Conservation (phyloP, 2,329 filamentous ascomycete species). For the Colletotrichum theobromicola region DNA sequence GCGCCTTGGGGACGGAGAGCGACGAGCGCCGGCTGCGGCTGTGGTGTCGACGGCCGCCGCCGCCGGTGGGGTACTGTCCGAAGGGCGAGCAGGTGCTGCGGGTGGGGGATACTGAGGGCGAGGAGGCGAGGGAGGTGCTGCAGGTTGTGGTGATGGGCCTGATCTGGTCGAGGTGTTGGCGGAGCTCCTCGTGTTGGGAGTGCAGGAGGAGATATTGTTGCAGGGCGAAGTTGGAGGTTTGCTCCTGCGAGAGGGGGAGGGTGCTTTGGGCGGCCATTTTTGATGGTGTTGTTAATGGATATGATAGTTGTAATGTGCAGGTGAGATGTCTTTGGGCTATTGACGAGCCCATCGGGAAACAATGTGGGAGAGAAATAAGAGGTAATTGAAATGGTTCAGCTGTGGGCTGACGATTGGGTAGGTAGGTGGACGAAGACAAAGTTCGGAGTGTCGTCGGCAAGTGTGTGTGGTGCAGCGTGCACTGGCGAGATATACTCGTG, state of each 20-base stretch:
- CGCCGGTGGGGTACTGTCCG: conserved; percentile 21
- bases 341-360: conserved; percentile 25
- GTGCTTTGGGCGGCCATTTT: conserved; percentile 15
- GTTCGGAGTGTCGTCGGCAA: not conserved
- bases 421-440: not conserved
- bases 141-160: conserved; percentile 42
- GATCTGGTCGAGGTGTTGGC: conserved; percentile 56
- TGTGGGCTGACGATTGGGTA: not conserved
- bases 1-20: conserved; percentile 24
- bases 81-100: conserved; percentile 53
- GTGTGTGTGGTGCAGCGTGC: not conserved
- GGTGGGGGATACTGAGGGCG: conserved; percentile 66
- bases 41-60: conserved; percentile 38
- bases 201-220: conserved; percentile 60
- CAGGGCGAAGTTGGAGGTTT: conserved; percentile 52
- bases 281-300: conserved; percentile 4
- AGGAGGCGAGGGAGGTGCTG: conserved; percentile 40
- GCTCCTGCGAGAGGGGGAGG: conserved; percentile 22
- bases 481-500: not conserved
- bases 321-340: conserved; percentile 17
- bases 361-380: not conserved
- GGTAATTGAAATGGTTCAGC: not conserved
- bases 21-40: conserved; percentile 48
- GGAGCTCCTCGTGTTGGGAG: conserved; percentile 59
- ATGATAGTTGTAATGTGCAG: conserved; percentile 19